phyloP scores from a whole-genome alignment of 805 yeast genomes.

The Diddensiella transvaalensis region DNA sequence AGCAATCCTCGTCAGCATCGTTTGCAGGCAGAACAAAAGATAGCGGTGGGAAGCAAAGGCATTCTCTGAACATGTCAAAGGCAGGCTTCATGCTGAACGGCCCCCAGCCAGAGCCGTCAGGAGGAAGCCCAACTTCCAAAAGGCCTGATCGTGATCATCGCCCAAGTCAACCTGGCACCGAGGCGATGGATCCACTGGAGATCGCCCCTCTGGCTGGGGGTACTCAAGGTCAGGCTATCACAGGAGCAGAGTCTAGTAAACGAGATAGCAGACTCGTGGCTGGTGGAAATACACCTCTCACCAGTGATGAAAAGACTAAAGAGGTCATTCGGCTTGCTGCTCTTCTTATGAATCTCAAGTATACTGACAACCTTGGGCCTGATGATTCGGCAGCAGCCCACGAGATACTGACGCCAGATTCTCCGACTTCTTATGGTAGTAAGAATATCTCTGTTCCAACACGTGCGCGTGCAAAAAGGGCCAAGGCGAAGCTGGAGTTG shows the following conservation, averaged over 20 bases:
- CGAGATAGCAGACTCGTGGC: no score
- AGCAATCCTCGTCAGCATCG: neutral
- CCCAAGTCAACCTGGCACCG: no score
- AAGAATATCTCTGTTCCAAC: conserved; percentile 17
- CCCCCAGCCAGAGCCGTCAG: no score
- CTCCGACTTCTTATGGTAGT: neutral
- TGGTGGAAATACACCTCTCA: no score
- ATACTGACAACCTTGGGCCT: conserved; percentile 11
- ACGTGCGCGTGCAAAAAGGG: conserved; percentile 24
- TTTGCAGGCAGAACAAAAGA: neutral
- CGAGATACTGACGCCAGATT: neutral
- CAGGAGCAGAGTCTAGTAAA: no score
- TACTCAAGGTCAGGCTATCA: no score
- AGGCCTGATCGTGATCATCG: no score
- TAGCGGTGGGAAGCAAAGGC: neutral
- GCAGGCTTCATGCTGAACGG: neutral
- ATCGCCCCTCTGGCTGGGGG: no score
- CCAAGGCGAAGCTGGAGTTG: conserved; percentile 32
- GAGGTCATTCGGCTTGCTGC: conserved; percentile 22
- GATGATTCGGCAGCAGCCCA: neutral
- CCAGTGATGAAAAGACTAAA: conserved; percentile 7
- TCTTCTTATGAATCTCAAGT: conserved; percentile 20
- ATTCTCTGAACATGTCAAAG: neutral
- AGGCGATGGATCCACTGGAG: no score
- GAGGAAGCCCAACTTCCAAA: no score